Evolutionary conservation across 1,284 basidiomycete genomes (phyloP).

Genomic region (Melampsora americana): DNA sequence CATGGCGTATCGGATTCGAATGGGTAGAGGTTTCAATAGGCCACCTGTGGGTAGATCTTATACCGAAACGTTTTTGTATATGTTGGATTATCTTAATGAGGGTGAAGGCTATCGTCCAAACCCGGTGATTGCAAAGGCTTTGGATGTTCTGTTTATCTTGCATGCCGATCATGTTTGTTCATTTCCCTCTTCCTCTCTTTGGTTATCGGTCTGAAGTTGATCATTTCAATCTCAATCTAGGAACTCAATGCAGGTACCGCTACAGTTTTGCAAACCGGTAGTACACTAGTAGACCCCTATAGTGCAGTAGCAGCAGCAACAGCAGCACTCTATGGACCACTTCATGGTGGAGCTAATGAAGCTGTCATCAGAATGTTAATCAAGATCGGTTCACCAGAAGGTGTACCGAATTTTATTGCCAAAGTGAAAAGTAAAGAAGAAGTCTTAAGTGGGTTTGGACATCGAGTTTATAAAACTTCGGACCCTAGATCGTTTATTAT

Average conservation of each 20-base stretch:
- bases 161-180: slow-evolving; percentile 65
- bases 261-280: slow-evolving; percentile 77
- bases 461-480: slow-evolving; percentile 60
- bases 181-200: background rate
- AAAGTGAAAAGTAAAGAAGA: slow-evolving; percentile 79
- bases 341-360: slow-evolving; percentile 61
- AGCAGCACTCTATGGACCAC: slow-evolving; percentile 65
- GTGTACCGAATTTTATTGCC: slow-evolving; percentile 77
- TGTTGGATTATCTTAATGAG: slow-evolving; percentile 74
- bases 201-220: background rate
- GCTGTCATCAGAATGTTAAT: slow-evolving; percentile 72
- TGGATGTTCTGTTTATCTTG: slow-evolving; percentile 77
- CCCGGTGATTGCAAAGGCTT: slow-evolving; percentile 74
- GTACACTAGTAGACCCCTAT: slow-evolving; percentile 80
- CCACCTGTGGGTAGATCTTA: slow-evolving; percentile 77
- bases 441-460: slow-evolving; percentile 79
- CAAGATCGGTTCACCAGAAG: slow-evolving; percentile 71
- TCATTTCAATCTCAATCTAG: slow-evolving; percentile 51
- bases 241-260: slow-evolving; percentile 79
- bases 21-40: slow-evolving; percentile 77
- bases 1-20: slow-evolving; percentile 82
- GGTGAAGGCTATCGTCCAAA: slow-evolving; percentile 65
- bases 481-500: slow-evolving; percentile 84
- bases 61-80: slow-evolving; percentile 76
- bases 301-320: slow-evolving; percentile 77